Evolutionary conservation across 306 rosid genomes (phyloP), one percentile per base, ranked within the genome.

Genomic region (Alnus rubra): DNA sequence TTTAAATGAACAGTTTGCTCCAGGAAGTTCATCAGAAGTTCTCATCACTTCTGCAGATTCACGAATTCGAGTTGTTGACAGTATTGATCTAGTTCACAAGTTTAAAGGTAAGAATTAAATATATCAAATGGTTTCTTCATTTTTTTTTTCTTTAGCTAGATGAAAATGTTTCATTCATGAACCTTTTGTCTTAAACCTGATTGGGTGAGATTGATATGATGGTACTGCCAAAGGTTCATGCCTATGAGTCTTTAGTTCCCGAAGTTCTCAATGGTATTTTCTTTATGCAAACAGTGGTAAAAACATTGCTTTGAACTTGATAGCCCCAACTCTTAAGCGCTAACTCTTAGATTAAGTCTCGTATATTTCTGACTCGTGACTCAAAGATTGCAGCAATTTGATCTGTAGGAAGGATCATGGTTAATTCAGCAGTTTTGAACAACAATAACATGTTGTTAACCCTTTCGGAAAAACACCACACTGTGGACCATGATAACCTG

Each of bases 1-100:
- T 82, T 84, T 80, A 47, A 74, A 31, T 86, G 72, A 80, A 88
- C 97, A 96, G 99, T 96, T 96, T 90, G 93, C 94, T 76, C 97
- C 98, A 7, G 99, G 98, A 83, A 96, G 97, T 86, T 91, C 96
- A 55, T 87, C 98, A 50, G 99, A 96, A 81, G 93, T 93, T 74
- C 90, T 96, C 75, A 87, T 96, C 81, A 90, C 99, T 19, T 93
- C 98, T 71, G 97, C 99, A 67, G 99, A 96, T 89, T 96, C 99
- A 71, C 94, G 98, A 80, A 81, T 96, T 75, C 91, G 99, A 86
- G 90, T 93, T 71, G 97, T 93, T 73, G 97, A 93, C 82, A 90
- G 92, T 79, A 63, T 82, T 78, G 98, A 96, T 72, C 88, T 93
- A 84, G 92, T 93, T 77, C 94, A 91, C 78, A 96, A 93, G 88